Base-by-base conservation (phyloP, 2,329 filamentous ascomycete species). In the Calonectria pseudoreteaudii region DNA sequence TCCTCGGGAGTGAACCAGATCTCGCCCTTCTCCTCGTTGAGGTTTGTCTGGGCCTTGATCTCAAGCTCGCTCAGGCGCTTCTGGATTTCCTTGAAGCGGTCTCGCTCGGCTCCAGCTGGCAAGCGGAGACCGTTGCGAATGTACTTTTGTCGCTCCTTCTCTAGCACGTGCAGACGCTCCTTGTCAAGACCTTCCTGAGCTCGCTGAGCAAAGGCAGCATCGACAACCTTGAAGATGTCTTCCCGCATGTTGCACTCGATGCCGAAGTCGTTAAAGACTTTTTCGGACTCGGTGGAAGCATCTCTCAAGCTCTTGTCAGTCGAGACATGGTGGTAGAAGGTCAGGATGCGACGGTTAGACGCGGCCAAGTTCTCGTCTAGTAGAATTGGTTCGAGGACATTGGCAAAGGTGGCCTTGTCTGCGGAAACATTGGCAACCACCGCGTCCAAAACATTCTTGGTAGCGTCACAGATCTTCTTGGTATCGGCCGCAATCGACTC, bases 41-140 rank as follows among this genome's bases (percentile, higher is more conserved):
- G 87, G 79, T 93, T 94, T 87, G 95, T 95, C 81, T 94, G 91
- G 84, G 95, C 95, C 71, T 92, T 88, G 73, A 96, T 95, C 80
- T 90, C 89, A 78, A 96, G 90, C 82, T 93, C 90, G 77, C 92
- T 94, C 70, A 97, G 87, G 16, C 94, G 88, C 88, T 95, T 94
- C 90, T 95, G 94, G 85, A 96, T 95, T 84, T 93, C 93, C 87
- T 95, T 96, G 89, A 96, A 96, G 56, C 94, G 91, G 79, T 95
- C 94, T 75, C 94, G 87, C 86, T 95, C 87, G 6, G 89, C 86
- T 1, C 94, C 94, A 30, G 91, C 90, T 1, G 94, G 92, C 65
- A 97, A 86, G 4, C 91, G 91, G 60, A 97, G 86, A 18, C 94
- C 94, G 83, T 95, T 95, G 68, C 91, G 89, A 79, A 96, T 92